Evolutionary conservation across 1,139 yeast genomes (phyloP), one percentile per base, ranked within the genome.

Genomic region (Candida sojae): DNA sequence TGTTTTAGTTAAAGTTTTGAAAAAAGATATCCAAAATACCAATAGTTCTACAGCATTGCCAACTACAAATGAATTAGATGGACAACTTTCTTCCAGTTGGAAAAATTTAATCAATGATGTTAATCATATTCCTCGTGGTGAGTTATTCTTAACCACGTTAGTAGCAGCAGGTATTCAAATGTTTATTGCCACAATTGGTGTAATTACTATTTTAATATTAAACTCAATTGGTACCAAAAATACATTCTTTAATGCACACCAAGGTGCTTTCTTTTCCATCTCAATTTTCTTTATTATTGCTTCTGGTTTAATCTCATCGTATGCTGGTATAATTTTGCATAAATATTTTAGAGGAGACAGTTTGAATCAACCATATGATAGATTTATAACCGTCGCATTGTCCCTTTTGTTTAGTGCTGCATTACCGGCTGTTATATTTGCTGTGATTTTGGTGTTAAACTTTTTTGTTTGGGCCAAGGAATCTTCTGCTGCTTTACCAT

Each of bases 231-330:
- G 60, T 8, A 52, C 69, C 1, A 57, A 62, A 31, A 61, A 58
- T 33, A 54, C 65, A 5, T 64, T 70, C 38, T 71, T 74, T 55
- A 68, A 87, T 49, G 78, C 82, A 55, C 82, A 83, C 53, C 80
- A 86, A 52, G 90, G 88, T 28, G 84, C 89, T 6, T 76, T 86
- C 13, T 66, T 86, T 43, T 77, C 88, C 9, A 72, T 85, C 45
- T 81, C 90, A 0, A 60, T 87, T 34, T 66, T 80, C 7, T 73
- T 84, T 51, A 83, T 88, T 56, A 80, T 86, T 7, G 66, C 80
- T 42, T 88, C 93, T 23, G 96, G 95, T 0, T 75, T 83, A 28
- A 77, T 86, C 46, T 85, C 95, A 0, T 89, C 96, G 0, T 88
- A 79, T 60, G 71, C 82, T 10, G 89, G 95, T 25, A 74, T 88